Evolutionary conservation across 108 stramenopile genomes (phyloP).

Genomic region (Chaetoceros muelleri): DNA sequence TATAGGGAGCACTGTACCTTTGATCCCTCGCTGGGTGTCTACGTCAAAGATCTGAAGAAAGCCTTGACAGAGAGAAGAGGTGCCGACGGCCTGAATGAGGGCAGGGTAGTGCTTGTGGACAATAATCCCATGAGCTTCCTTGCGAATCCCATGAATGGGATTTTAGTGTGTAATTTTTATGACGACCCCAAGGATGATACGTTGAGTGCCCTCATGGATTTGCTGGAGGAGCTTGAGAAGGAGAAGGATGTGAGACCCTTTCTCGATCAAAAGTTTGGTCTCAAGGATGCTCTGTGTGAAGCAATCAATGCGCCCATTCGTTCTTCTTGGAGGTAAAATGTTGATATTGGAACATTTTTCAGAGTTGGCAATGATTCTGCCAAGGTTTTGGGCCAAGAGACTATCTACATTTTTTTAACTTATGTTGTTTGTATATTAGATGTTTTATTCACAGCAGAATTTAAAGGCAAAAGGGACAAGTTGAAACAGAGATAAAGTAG

Average conservation of each 20-base stretch:
- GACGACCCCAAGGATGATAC: slow-evolving; percentile 91
- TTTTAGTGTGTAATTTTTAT: slow-evolving; percentile 96
- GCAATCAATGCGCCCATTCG: neutral
- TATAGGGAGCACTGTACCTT: slow-evolving; percentile 86
- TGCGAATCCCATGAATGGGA: slow-evolving; percentile 93
- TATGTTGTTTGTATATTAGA: no score
- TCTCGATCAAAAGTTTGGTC: slow-evolving; percentile 72
- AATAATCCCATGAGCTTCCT: slow-evolving; percentile 92
- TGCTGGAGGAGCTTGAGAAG: slow-evolving; percentile 80
- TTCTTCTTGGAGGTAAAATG: neutral
- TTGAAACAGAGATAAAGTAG: no score
- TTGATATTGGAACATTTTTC: no score
- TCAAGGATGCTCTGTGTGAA: slow-evolving; percentile 55
- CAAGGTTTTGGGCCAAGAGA: no score
- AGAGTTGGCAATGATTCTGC: no score
- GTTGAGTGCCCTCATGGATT: slow-evolving; percentile 79
- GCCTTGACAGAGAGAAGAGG: slow-evolving; percentile 36
- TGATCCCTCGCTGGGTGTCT: slow-evolving; percentile 57
- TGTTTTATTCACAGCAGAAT: no score
- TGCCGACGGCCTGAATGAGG: slow-evolving; percentile 14
- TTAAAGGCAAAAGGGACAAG: no score
- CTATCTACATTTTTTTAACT: no score
- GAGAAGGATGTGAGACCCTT: slow-evolving; percentile 87
- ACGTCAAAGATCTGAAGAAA: slow-evolving; percentile 76
- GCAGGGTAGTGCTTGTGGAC: slow-evolving; percentile 92